Conservation (phyloP, 2,329 filamentous ascomycete genomes). For the Thermoascus crustaceus region DNA sequence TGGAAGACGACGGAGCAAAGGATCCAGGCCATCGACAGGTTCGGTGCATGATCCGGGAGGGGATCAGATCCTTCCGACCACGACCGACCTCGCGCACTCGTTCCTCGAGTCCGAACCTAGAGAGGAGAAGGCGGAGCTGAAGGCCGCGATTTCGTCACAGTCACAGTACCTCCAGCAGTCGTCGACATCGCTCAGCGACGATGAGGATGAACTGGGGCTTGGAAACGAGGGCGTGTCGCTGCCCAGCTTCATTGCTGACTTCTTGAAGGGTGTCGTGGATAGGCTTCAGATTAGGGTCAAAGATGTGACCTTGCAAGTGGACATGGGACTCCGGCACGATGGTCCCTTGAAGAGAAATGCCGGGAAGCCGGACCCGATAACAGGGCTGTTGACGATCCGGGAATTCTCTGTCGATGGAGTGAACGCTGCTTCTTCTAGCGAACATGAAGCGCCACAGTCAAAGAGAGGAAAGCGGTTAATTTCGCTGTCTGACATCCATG, state of each 20-base stretch:
- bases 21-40: too few relatives aligned
- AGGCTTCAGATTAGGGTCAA: slow-evolving; percentile 47
- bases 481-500: slow-evolving; percentile 37
- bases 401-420: slow-evolving; percentile 28
- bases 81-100: slow-evolving; percentile 52
- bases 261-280: slow-evolving; percentile 51
- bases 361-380: slow-evolving; percentile 29
- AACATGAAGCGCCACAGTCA: slow-evolving; percentile 18
- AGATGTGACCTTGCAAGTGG: slow-evolving; percentile 46
- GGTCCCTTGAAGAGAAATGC: slow-evolving; percentile 25
- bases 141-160: slow-evolving; percentile 48
- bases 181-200: slow-evolving; percentile 38
- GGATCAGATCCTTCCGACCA: slow-evolving; percentile 41
- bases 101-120: slow-evolving; percentile 52
- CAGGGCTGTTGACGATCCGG: slow-evolving; percentile 27
- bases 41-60: slow-evolving; percentile 22
- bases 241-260: slow-evolving; percentile 52
- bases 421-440: slow-evolving; percentile 10
- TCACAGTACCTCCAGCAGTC: slow-evolving; percentile 45
- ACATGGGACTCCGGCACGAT: slow-evolving; percentile 39
- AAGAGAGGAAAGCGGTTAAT: slow-evolving; percentile 37
- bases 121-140: slow-evolving; percentile 49
- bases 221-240: slow-evolving; percentile 49
- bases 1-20: too few relatives aligned
- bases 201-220: slow-evolving; percentile 42